These are phyloP conservation scores for Calendula officinalis DNA, from an alignment of 129 eudicot species.

Conservation along the genomic window DNA sequence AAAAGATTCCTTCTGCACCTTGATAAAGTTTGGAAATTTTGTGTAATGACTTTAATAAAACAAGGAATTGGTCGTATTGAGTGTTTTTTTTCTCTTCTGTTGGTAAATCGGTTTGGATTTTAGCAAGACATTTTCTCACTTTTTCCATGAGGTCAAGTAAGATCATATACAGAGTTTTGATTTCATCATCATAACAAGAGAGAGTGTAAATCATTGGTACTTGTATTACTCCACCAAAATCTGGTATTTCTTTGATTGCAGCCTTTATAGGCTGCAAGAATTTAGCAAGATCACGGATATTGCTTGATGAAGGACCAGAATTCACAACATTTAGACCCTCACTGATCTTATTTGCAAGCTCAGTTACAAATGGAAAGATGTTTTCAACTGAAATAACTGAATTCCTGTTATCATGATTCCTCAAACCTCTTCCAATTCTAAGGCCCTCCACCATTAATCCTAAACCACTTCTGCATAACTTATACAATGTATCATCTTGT, in stretches of 20 bases:
- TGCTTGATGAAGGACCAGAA: neutral
- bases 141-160: too few species aligned
- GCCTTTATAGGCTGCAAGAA: neutral
- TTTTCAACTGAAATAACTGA: neutral
- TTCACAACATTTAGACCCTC: neutral
- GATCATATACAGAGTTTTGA: too few species aligned
- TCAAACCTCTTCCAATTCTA: slow-evolving; percentile 27
- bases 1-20: slow-evolving; percentile 51
- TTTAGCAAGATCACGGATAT: neutral
- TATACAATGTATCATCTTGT: slow-evolving; percentile 49
- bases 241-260: neutral
- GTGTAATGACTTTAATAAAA: slow-evolving; percentile 48
- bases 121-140: too few species aligned
- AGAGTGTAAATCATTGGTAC: too few species aligned
- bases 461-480: slow-evolving; percentile 49
- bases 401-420: neutral
- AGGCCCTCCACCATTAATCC: slow-evolving; percentile 51
- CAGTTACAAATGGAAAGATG: neutral
- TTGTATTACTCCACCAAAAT: neutral
- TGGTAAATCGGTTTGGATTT: too few species aligned
- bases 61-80: slow-evolving; percentile 42
- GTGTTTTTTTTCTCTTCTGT: neutral
- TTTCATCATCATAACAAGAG: neutral
- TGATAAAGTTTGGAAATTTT: slow-evolving; percentile 46
- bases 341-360: neutral